Evolutionary conservation across 768 basidiomycete genomes (phyloP).

Genomic region (Mycena vitilis): DNA sequence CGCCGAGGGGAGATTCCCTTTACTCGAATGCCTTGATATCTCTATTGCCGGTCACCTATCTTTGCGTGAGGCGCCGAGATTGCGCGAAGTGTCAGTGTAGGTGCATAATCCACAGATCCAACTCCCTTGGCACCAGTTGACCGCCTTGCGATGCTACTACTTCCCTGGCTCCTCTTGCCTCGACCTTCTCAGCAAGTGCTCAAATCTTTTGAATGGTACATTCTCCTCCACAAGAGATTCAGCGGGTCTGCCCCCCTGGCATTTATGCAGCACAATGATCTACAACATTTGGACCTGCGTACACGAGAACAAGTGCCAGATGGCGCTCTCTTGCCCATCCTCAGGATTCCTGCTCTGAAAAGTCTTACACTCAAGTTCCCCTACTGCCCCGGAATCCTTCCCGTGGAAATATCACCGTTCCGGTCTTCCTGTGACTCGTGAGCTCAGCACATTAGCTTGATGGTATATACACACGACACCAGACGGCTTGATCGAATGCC

Average conservation of each 20-base stretch:
- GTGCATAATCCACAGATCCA: neutral
- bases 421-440: neutral
- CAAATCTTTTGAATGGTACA: neutral
- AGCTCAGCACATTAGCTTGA: neutral
- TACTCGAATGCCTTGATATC: neutral
- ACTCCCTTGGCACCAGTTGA: constrained; percentile 15
- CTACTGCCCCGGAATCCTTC: neutral
- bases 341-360: constrained; percentile 3
- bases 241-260: neutral
- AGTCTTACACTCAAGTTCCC: neutral
- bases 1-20: neutral
- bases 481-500: neutral
- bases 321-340: neutral
- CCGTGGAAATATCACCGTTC: neutral
- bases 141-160: neutral
- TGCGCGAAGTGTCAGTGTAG: neutral
- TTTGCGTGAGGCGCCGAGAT: constrained; percentile 15
- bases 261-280: neutral
- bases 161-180: neutral
- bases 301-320: neutral
- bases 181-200: neutral
- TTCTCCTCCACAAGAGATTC: neutral
- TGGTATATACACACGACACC: neutral
- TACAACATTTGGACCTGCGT: neutral
- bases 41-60: neutral